These are phyloP conservation scores for Irpex rosettiformis DNA, from an alignment of 1,284 basidiomycete genomes.

Conservation along the genomic window DNA sequence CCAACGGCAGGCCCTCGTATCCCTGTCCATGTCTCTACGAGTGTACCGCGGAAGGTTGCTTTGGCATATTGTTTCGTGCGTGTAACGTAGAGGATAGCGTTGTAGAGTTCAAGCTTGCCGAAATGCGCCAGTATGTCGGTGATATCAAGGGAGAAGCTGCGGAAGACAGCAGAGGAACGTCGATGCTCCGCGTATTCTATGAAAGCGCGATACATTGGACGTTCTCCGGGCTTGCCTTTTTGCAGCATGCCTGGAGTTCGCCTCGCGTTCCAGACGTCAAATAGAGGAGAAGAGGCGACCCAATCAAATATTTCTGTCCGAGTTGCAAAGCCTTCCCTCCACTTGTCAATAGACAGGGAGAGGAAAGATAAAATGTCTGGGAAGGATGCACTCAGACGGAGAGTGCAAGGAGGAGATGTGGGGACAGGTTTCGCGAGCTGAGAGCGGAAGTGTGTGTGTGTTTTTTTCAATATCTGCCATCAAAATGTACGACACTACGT, in stretches of 20 bases:
- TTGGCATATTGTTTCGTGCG: slow-evolving; percentile 35
- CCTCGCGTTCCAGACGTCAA: slow-evolving; percentile 34
- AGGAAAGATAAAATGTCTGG: slow-evolving; percentile 50
- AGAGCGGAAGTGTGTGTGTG: neutral
- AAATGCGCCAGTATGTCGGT: slow-evolving; percentile 33
- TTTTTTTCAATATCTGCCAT: neutral
- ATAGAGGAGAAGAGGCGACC: slow-evolving; percentile 48
- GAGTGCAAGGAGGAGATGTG: slow-evolving; percentile 26
- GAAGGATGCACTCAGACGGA: slow-evolving; percentile 36
- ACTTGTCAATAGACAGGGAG: slow-evolving; percentile 48
- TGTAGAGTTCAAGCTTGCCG: slow-evolving; percentile 47
- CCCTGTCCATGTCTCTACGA: slow-evolving; percentile 52
- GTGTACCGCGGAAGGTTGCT: slow-evolving; percentile 45
- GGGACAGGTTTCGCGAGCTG: slow-evolving; percentile 23
- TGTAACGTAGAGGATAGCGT: slow-evolving; percentile 33
- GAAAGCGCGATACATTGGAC: slow-evolving; percentile 60
- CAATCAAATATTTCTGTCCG: slow-evolving; percentile 54
- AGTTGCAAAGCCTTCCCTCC: slow-evolving; percentile 50
- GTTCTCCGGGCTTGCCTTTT: slow-evolving; percentile 37
- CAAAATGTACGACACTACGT: slow-evolving; percentile 10
- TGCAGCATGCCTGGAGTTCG: slow-evolving; percentile 22
- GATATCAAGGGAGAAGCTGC: neutral
- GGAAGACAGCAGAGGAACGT: neutral
- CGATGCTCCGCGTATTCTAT: slow-evolving; percentile 40
- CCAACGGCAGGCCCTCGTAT: slow-evolving; percentile 47